Conservation (phyloP, 2,329 filamentous ascomycete species). For the Ophiosphaerella narmari region DNA sequence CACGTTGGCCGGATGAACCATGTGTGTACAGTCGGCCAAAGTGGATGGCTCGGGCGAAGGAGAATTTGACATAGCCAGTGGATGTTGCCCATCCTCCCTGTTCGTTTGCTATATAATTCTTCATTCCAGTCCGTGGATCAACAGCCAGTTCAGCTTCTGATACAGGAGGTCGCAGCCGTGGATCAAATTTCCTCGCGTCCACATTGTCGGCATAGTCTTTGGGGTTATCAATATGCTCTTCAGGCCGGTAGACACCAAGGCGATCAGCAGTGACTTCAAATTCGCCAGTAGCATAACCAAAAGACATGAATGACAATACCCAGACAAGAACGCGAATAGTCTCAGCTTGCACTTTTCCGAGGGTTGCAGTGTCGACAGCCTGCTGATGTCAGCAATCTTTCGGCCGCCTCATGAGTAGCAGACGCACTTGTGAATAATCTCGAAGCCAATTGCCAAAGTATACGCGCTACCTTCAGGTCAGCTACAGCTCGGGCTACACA, state of each 20-base stretch:
- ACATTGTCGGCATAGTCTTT: conserved; percentile 63
- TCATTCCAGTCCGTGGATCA: conserved; percentile 69
- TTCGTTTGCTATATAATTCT: conserved; percentile 98
- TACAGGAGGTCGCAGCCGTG: conserved; percentile 80
- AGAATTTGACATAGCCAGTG: conserved; percentile 71
- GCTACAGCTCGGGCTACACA: not conserved
- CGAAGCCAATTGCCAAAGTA: conserved; percentile 54
- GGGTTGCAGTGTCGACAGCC: conserved; percentile 60
- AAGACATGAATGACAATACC: conserved; percentile 61
- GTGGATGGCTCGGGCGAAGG: conserved; percentile 54
- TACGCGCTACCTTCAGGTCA: conserved; percentile 34
- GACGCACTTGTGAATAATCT: conserved; percentile 59
- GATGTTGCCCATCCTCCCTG: conserved; percentile 86
- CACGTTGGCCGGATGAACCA: conserved; percentile 47
- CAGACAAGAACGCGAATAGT: conserved; percentile 61
- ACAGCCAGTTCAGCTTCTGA: conserved; percentile 51
- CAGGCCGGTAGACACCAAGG: conserved; percentile 54
- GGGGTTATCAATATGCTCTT: conserved; percentile 55
- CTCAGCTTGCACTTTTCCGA: conserved; percentile 57
- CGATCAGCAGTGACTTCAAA: conserved; percentile 61
- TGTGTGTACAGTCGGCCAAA: conserved; percentile 54
- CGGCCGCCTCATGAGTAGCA: conserved; percentile 21
- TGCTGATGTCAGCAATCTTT: conserved; percentile 49
- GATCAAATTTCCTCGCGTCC: conserved; percentile 83
- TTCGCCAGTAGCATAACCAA: conserved; percentile 61